phyloP scores from a whole-genome alignment of 805 yeast genomes.

The Yamadazyma takamatsuzukensis region DNA sequence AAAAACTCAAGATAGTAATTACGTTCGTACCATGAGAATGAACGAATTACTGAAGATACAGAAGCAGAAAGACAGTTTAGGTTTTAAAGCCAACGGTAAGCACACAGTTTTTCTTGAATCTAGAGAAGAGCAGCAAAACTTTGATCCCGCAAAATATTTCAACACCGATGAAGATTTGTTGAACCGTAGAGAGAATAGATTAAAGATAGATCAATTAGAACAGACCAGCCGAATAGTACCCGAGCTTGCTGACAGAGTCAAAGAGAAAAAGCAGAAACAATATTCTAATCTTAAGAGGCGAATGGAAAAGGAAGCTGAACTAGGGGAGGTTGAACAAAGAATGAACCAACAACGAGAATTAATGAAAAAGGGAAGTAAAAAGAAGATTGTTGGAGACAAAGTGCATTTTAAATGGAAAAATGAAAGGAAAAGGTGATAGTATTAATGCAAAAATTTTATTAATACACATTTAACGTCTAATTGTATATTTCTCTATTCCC shows the following conservation, averaged over 20 bases:
- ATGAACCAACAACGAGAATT: constrained; percentile 75
- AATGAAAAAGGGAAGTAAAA: constrained; percentile 87
- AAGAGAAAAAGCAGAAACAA: constrained; percentile 57
- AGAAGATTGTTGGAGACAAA: constrained; percentile 60
- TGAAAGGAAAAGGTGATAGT: constrained; percentile 58
- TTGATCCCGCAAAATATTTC: constrained; percentile 64
- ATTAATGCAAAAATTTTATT: too few species aligned
- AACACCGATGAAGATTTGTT: constrained; percentile 66
- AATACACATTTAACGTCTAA: too few species aligned
- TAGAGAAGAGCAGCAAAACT: constrained; percentile 49
- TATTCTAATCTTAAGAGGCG: constrained; percentile 59
- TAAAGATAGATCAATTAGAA: constrained; percentile 58
- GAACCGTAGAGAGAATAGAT: constrained; percentile 65
- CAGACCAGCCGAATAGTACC: constrained; percentile 28
- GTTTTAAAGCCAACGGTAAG: constrained; percentile 57
- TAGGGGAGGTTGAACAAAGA: constrained; percentile 63
- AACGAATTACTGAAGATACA: constrained; percentile 65
- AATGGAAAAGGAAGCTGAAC: constrained; percentile 65
- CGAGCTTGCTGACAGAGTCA: constrained; percentile 30
- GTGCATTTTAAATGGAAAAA: constrained; percentile 81
- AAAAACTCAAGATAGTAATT: constrained; percentile 88
- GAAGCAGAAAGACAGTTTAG: constrained; percentile 47
- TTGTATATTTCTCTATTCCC: too few species aligned
- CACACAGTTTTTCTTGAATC: constrained; percentile 85
- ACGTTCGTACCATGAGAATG: constrained; percentile 71